Base-by-base conservation (phyloP, 2,329 filamentous ascomycete genomes). In the Penicillium sp. region DNA sequence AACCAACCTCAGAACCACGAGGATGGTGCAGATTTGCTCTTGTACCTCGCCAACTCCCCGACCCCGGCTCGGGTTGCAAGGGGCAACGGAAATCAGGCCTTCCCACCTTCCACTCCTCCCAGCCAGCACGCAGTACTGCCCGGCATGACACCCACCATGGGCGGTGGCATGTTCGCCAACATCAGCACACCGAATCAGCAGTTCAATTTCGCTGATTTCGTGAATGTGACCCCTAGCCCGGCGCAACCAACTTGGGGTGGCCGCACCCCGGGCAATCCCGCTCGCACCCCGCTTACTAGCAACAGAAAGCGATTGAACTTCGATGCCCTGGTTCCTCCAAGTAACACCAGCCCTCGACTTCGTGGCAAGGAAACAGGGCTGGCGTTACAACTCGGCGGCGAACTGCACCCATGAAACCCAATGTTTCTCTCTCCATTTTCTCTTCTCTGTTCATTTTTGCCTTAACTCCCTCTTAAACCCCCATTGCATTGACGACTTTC, bases 171-270 rank as follows among this genome's bases (percentile, higher is more conserved):
- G 86, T 56, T 96, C 88, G 85, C 87, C 44, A 82, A 82, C 49
- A 82, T 87, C 51, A 87, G 85, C 62, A 97, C 93, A 0, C 93
- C 93, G 0, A 88, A 88, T 17, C 89, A 93, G 70, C 85, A 82
- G 49, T 96, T 97, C 75, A 96, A 97, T 78, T 96, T 97, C 77
- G 86, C 92, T 52, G 94, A 99, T 72, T 99, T 96, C 76, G 89
- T 97, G 72, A 97, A 97, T 77, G 93, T 97, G 73, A 96, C 94
- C 7, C 94, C 94, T 0, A 96, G 91, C 70, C 94, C 94, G 21
- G 94, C 91, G 27, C 94, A 97, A 78, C 91, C 87, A 66, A 84
- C 87, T 10, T 97, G 92, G 90, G 75, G 74, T 55, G 78, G 77
- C 33, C 80, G 83, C 33, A 87, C 85, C 35, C 85, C 85, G 19